These are phyloP conservation scores for Amoeboaphelidium protococcarum DNA, from an alignment of 371 early-diverging fungal genomes.

Conservation along the genomic window DNA sequence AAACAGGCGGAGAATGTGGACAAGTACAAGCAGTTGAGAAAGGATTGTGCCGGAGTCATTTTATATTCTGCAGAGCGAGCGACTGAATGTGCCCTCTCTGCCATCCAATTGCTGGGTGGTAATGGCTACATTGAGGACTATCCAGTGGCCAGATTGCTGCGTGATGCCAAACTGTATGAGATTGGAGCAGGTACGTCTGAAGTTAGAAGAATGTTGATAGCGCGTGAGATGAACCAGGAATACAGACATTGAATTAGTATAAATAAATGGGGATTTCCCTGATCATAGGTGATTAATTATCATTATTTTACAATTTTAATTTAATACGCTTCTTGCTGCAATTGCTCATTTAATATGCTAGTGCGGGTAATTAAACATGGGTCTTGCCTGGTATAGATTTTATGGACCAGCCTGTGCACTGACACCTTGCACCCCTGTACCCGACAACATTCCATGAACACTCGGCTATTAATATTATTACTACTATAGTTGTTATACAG, in stretches of 20 bases:
- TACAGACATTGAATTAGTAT: constrained; percentile 1
- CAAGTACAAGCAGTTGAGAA: constrained; percentile 4
- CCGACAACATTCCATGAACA: too few relatives aligned
- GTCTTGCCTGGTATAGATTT: too few relatives aligned
- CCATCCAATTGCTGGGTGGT: constrained; percentile 77
- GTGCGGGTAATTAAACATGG: too few relatives aligned
- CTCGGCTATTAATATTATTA: too few relatives aligned
- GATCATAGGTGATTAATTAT: too few relatives aligned
- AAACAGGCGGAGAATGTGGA: neutral
- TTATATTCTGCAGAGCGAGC: constrained; percentile 86
- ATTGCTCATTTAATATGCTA: too few relatives aligned
- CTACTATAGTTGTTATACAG: too few relatives aligned
- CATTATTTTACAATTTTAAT: too few relatives aligned
- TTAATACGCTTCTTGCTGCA: too few relatives aligned
- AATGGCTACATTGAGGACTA: constrained; percentile 91
- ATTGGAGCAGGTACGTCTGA: constrained; percentile 95
- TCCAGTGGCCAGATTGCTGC: constrained; percentile 61
- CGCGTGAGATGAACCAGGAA: constrained; percentile 28
- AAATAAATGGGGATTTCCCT: too few relatives aligned
- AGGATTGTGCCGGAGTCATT: constrained; percentile 88
- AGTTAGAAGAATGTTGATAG: constrained; percentile 90
- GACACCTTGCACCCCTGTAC: too few relatives aligned
- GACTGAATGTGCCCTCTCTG: constrained; percentile 77
- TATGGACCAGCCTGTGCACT: too few relatives aligned
- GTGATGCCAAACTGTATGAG: constrained; percentile 92